Conservation (phyloP, 768 basidiomycete genomes). For the Antrodiella citrinella region DNA sequence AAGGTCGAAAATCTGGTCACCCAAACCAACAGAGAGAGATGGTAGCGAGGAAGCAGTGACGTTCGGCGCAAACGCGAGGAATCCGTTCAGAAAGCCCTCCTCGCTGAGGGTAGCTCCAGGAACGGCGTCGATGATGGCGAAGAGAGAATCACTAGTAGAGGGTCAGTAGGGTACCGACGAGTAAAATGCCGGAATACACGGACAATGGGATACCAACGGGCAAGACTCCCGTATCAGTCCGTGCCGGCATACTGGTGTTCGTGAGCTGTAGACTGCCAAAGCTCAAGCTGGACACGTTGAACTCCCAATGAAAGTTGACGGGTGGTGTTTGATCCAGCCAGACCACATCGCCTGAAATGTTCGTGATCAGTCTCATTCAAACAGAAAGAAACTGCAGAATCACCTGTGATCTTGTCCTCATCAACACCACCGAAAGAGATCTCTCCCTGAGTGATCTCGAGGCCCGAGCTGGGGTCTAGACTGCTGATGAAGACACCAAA, state of each 20-base stretch:
- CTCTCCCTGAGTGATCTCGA: conserved; percentile 1
- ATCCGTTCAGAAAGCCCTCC: background rate
- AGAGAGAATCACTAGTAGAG: background rate
- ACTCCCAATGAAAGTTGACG: background rate
- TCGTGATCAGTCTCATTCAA: background rate
- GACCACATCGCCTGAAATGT: conserved; percentile 1
- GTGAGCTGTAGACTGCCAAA: background rate
- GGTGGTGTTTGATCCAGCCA: conserved; percentile 1
- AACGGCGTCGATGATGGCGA: background rate
- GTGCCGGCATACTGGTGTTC: background rate
- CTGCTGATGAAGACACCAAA: conserved; percentile 3
- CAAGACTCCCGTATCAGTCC: conserved; percentile 2
- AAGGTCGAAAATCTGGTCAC: background rate
- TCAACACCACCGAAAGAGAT: conserved; percentile 6
- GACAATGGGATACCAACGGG: background rate
- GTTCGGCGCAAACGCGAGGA: conserved; percentile 1
- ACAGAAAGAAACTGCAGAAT: no score
- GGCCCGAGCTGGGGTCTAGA: background rate
- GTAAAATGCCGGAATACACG: no score
- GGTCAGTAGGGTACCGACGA: no score
- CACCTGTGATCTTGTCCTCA: conserved; percentile 1
- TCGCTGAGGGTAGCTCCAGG: background rate
- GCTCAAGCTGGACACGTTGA: conserved; percentile 1
- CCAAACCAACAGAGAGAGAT: background rate
- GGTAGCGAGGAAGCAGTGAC: background rate